phyloP scores from a whole-genome alignment of 2,329 filamentous ascomycete species.

The Cladosporium sp. region DNA sequence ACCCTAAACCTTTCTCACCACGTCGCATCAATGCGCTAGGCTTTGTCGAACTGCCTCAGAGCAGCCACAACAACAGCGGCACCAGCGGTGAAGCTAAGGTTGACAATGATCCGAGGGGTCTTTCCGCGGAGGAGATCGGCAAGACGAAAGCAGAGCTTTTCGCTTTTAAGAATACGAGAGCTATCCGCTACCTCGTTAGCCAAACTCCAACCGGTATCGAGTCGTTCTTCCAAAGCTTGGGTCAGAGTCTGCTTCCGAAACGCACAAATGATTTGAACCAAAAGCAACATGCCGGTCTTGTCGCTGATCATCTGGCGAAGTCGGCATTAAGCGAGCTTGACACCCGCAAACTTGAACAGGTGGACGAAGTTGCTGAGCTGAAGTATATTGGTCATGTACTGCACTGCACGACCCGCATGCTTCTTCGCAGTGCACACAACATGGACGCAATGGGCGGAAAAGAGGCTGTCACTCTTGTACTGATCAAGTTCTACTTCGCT shows the following conservation, averaged over 20 bases:
- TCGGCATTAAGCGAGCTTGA: conserved; percentile 24
- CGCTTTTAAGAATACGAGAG: conserved; percentile 70
- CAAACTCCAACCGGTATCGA: conserved; percentile 76
- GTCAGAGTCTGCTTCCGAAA: conserved; percentile 73
- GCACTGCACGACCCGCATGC: conserved; percentile 20
- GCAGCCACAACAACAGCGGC: conserved; percentile 13
- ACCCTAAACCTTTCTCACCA: conserved; percentile 33
- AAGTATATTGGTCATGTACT: conserved; percentile 24
- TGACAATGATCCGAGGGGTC: conserved; percentile 8
- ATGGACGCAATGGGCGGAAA: conserved; percentile 25
- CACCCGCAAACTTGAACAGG: conserved; percentile 18
- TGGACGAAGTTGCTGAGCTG: conserved; percentile 20
- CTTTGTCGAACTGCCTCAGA: conserved; percentile 21
- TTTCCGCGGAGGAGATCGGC: conserved; percentile 4
- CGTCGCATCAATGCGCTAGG: conserved; percentile 27
- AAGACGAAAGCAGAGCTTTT: conserved; percentile 18
- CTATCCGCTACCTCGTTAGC: conserved; percentile 70
- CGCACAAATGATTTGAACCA: conserved; percentile 60
- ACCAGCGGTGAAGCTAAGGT: neutral
- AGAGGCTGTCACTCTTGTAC: conserved; percentile 61
- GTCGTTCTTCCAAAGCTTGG: conserved; percentile 79
- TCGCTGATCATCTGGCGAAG: conserved; percentile 67
- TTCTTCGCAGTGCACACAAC: conserved; percentile 23
- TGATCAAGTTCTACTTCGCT: conserved; percentile 80
- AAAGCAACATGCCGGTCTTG: conserved; percentile 57